phyloP scores from a whole-genome alignment of 1,139 yeast species.

The Suhomyces taliae region DNA sequence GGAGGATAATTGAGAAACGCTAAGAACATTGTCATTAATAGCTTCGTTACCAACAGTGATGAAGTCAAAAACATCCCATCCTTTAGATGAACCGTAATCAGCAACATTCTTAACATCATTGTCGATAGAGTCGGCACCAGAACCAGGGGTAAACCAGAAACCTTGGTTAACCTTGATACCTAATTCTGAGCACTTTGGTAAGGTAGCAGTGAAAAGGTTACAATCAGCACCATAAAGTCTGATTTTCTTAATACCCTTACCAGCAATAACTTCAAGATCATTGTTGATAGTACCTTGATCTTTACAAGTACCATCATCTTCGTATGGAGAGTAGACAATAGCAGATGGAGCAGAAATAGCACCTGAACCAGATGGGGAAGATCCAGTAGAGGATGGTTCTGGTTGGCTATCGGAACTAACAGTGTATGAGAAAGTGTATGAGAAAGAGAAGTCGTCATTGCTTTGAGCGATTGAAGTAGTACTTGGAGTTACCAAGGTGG shows the following conservation, averaged over 20 bases:
- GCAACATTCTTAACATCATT: constrained; percentile 55
- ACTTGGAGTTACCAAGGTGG: constrained; percentile 13
- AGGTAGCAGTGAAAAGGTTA: constrained; percentile 61
- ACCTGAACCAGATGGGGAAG: constrained; percentile 13
- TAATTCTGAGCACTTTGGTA: constrained; percentile 57
- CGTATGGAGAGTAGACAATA: constrained; percentile 81
- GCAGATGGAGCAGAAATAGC: constrained; percentile 48
- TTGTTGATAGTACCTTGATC: constrained; percentile 47
- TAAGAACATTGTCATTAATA: constrained; percentile 56
- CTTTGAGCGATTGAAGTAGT: constrained; percentile 1
- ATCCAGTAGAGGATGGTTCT: constrained; percentile 18
- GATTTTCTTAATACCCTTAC: constrained; percentile 62
- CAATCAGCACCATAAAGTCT: constrained; percentile 90
- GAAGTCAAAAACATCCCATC: constrained; percentile 71
- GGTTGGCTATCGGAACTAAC: neutral
- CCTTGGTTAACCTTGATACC: constrained; percentile 85
- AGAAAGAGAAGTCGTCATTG: neutral
- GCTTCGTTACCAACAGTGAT: constrained; percentile 91
- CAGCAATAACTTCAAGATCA: constrained; percentile 59
- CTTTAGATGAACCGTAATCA: constrained; percentile 47
- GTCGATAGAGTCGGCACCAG: constrained; percentile 72
- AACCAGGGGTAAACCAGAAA: constrained; percentile 62
- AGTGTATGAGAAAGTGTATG: neutral
- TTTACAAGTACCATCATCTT: constrained; percentile 67
- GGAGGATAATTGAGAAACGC: constrained; percentile 56